Evolutionary conservation across 2,329 filamentous ascomycete genomes (phyloP), one percentile per base, ranked within the genome.

Genomic region (Fusarium multiceps): DNA sequence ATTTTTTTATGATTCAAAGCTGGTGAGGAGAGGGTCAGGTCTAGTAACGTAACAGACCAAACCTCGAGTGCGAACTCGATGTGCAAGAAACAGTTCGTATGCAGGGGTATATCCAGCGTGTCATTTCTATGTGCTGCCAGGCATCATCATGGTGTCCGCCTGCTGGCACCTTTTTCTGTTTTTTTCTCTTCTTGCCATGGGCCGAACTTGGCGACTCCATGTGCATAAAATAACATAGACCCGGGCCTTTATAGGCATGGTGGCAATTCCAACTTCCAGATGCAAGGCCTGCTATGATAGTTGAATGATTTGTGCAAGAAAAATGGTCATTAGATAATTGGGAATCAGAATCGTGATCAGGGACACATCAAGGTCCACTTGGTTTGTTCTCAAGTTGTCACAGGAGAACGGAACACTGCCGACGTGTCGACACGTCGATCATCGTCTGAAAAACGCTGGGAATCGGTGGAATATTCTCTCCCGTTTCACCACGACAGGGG

Each of bases 81-180:
- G 55, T 57, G 72, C 66, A 74, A 70, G 63, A 74, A 72, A 73
- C 69, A 63, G 67, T 74, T 75, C 72, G 69, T 75, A 74, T 74
- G 73, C 67, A 73, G 69, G 72, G 73, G 73, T 75, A 75, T 75
- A 75, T 75, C 73, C 73, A 75, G 73, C 73, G 71, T 75, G 63
- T 75, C 73, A 73, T 75, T 72, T 75, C 73, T 75, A 75, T 74
- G 72, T 74, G 73, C 71, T 66, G 63, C 63, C 54, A 71, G 71
- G 72, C 72, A 64, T 72, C 60, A 63, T 71, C 47, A 58, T 72
- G 55, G 68, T 59, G 45, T 69, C 67, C 47, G 65, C 72, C 72
- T 71, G 63, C 64, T 66, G 50, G 71, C 72, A 74, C 72, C 50
- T 68, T 66, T 57, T 37, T 30, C 32, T 40, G 30, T 48, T 51